phyloP scores from a whole-genome alignment of 768 basidiomycete genomes.

The Lentinula guzmanii region DNA sequence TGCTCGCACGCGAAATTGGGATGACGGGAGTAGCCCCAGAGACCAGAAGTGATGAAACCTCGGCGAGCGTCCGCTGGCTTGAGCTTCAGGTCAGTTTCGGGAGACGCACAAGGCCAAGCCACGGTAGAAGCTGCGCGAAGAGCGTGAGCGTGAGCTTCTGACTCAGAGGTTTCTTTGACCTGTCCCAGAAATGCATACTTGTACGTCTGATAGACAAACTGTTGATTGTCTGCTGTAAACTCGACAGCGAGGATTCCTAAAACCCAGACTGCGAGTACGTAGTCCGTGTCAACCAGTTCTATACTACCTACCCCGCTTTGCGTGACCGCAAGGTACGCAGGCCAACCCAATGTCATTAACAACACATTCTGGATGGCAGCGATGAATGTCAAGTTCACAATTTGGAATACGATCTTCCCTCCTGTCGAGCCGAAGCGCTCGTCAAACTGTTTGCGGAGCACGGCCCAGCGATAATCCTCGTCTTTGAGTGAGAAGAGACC shows the following conservation, averaged over 20 bases:
- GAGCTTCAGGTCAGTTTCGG: conserved; percentile 37
- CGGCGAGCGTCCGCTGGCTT: conserved; percentile 61
- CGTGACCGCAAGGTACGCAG: conserved; percentile 49
- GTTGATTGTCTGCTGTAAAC: conserved; percentile 88
- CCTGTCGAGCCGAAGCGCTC: conserved; percentile 21
- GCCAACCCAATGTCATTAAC: conserved; percentile 65
- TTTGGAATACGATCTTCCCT: conserved; percentile 33
- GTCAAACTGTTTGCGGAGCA: conserved; percentile 60
- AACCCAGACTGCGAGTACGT: conserved; percentile 50
- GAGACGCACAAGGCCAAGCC: background rate
- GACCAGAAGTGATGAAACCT: conserved; percentile 79
- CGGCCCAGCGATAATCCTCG: conserved; percentile 90
- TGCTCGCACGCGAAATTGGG: conserved; percentile 94
- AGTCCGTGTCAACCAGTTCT: conserved; percentile 53
- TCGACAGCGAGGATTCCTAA: conserved; percentile 60
- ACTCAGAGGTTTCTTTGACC: conserved; percentile 16
- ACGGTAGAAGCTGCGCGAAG: background rate
- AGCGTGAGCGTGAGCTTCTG: background rate
- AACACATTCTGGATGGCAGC: conserved; percentile 77
- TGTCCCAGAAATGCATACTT: conserved; percentile 48
- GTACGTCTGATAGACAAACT: conserved; percentile 77
- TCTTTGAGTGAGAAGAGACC: conserved; percentile 72
- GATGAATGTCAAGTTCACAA: conserved; percentile 68
- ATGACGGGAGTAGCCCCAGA: conserved; percentile 86
- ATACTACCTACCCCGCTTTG: conserved; percentile 37